Evolutionary conservation across 352 stramenopile genomes (phyloP), one percentile per base, ranked within the genome.

Genomic region (Pythium angustatum): DNA sequence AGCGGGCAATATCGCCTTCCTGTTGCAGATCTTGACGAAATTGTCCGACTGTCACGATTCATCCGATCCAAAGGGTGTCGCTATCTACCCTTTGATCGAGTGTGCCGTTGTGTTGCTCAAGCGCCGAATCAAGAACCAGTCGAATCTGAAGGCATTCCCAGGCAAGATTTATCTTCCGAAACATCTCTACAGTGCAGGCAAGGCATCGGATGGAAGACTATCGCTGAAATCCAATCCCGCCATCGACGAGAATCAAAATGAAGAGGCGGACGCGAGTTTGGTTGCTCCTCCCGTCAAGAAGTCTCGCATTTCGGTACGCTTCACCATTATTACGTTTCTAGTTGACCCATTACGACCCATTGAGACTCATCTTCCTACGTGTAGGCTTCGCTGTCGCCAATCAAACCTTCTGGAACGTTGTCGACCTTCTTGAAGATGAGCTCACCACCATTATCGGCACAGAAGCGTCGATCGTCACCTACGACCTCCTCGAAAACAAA

Each of bases 51-150:
- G 82, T 50, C 81, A 91, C 27, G 86, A 96, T 50, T 77, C 73
- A 8, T 67, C 63, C 9, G 66, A 76, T 44, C 71, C 76, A 9
- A 69, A 73, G 10, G 71, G 62, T 10, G 73, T 71, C 15, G 63
- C 74, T 33, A 83, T 92, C 30, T 91, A 91, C 60, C 74, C 82
- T 17, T 57, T 94, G 17, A 73, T 93, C 28, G 83, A 89, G 28
- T 87, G 66, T 22, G 69, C 74, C 1, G 81, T 82, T 0, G 36
- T 64, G 2, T 47, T 91, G 24, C 69, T 96, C 28, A 91, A 91
- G 60, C 90, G 88, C 38, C 87, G 87, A 41, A 94, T 96, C 59
- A 91, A 92, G 71, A 91, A 86, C 4, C 85, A 91, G 63, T 87
- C 81, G 11, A 93, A 93, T 64, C 60, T 96, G 50, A 89, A 91